Percentiles rank a stretch among this genome's conserved stretches.
phyloP scores from a whole-genome alignment of 139 green algal species.

The Coelastrella sp. region DNA sequence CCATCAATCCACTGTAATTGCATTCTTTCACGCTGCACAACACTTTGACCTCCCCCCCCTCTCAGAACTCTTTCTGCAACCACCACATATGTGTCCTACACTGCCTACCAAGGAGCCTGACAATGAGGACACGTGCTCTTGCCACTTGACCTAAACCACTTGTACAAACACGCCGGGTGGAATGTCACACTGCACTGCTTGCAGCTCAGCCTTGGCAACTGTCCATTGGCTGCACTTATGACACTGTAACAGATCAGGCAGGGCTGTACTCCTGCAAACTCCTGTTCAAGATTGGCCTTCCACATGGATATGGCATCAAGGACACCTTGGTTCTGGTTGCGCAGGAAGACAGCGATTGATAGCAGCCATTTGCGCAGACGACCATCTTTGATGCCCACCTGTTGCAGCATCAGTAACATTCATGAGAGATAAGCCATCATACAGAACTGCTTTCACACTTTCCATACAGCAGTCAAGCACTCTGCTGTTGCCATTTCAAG shows the following conservation, averaged over 20 bases:
- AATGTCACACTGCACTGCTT: conserved; percentile 92
- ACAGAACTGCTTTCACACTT: too few species aligned
- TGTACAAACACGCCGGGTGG: conserved; percentile 94
- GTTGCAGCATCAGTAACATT: background rate
- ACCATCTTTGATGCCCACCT: conserved; percentile 83
- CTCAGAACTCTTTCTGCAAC: too few species aligned
- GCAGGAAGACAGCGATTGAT: conserved; percentile 88
- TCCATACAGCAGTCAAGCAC: too few species aligned
- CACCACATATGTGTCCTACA: too few species aligned
- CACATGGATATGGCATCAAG: conserved; percentile 87
- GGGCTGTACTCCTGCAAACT: conserved; percentile 85
- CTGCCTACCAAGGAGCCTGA: conserved; percentile 63
- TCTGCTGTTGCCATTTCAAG: too few species aligned
- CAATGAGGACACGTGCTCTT: conserved; percentile 96
- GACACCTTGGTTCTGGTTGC: conserved; percentile 84
- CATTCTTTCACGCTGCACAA: too few species aligned
- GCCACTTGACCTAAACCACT: conserved; percentile 91
- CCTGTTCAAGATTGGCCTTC: conserved; percentile 82
- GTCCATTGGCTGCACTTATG: conserved; percentile 81
- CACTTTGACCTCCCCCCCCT: too few species aligned
- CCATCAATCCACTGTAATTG: too few species aligned
- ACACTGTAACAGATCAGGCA: conserved; percentile 98
- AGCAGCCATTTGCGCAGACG: conserved; percentile 96
- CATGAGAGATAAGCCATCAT: background rate
- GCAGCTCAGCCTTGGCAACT: conserved; percentile 91